Conservation (phyloP, 106 monocot genomes). For the Chionographis japonica region DNA sequence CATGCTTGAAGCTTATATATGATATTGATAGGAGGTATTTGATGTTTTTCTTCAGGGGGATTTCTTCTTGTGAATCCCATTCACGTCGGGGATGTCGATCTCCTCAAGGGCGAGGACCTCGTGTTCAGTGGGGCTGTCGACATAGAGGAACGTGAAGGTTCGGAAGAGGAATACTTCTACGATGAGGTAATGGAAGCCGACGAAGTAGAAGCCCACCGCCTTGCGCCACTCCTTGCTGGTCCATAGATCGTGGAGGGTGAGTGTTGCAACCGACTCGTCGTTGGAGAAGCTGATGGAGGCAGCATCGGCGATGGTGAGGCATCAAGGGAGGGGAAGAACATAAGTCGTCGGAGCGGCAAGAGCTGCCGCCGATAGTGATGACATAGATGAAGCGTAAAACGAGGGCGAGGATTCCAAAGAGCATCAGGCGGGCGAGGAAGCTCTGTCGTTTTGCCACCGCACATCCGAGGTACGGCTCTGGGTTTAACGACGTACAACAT, state of each 20-base stretch:
- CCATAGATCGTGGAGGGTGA: constrained; percentile 5
- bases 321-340: background rate
- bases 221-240: constrained; percentile 29
- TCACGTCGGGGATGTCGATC: constrained; percentile 43
- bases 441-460: background rate
- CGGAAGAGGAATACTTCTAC: constrained; percentile 39
- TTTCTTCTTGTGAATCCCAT: constrained; percentile 29
- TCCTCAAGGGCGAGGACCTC: constrained; percentile 58
- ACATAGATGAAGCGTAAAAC: constrained; percentile 22
- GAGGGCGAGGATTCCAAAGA: constrained; percentile 14
- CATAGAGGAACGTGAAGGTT: constrained; percentile 25
- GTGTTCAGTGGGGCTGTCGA: constrained; percentile 23
- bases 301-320: background rate
- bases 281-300: background rate
- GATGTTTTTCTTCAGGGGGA: constrained; percentile 19
- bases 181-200: constrained; percentile 39
- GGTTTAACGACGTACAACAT: too few relatives aligned
- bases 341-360: constrained; percentile 16
- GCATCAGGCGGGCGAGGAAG: constrained; percentile 3
- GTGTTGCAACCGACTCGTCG: background rate
- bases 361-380: constrained; percentile 7
- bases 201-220: constrained; percentile 41
- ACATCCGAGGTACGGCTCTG: too few relatives aligned
- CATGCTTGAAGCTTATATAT: constrained; percentile 22
- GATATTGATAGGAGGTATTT: constrained; percentile 24